Evolutionary conservation across 73 alveolate genomes (phyloP).

Genomic region (Paramecium bursaria): DNA sequence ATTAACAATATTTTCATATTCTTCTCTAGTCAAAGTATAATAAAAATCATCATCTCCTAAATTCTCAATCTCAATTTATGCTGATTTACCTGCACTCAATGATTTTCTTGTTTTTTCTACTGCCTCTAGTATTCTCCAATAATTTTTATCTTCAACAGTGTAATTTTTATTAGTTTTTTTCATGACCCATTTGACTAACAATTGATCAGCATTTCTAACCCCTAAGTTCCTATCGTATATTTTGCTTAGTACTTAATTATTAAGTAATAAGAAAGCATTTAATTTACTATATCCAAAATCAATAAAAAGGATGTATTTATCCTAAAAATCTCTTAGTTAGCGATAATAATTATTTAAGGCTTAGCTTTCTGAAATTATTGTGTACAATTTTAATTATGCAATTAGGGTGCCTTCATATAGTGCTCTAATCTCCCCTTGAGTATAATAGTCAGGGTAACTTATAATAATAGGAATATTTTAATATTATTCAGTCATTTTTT

Average conservation of each 20-base stretch:
- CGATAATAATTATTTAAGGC: slow-evolving; percentile 19
- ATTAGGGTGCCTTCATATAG: neutral
- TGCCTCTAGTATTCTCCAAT: slow-evolving; percentile 27
- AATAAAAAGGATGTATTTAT: neutral
- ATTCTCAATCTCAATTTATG: slow-evolving; percentile 22
- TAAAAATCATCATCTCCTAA: slow-evolving; percentile 24
- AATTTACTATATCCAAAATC: slow-evolving; percentile 41
- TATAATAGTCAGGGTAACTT: slow-evolving; percentile 28
- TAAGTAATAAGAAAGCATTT: slow-evolving; percentile 7
- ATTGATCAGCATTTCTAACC: neutral
- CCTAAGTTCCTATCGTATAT: slow-evolving; percentile 32
- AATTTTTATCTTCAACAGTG: neutral
- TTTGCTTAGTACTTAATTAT: neutral
- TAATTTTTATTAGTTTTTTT: neutral
- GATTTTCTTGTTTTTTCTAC: slow-evolving; percentile 4
- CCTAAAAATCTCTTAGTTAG: neutral
- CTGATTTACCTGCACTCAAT: slow-evolving; percentile 13
- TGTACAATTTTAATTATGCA: neutral
- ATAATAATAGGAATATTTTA: no score
- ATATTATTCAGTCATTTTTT: no score
- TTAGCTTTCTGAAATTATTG: slow-evolving; percentile 19
- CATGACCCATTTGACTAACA: slow-evolving; percentile 14
- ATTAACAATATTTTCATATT: neutral
- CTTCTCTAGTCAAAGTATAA: neutral
- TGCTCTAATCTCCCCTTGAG: neutral